Base-by-base conservation (phyloP, 192 early-diverging fungal species). In the Backusella mclennaniae region DNA sequence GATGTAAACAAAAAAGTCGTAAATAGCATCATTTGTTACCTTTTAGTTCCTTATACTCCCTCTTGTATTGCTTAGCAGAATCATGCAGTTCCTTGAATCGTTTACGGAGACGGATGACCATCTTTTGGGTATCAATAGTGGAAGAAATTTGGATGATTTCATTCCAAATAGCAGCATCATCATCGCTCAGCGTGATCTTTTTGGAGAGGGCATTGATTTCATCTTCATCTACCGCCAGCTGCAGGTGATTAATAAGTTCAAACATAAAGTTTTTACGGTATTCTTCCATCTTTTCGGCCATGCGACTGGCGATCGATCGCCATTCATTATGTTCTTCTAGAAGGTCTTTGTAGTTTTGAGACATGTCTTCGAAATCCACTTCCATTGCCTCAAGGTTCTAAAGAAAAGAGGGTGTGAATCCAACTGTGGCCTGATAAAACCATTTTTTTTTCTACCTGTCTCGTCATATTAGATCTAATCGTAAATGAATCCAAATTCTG, bases 41-140 rank as follows among this genome's bases (percentile, higher is more conserved):
- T 73, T 74, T 83, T 49, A 78, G 21, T 4, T 35, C 53, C 59
- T 78, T 85, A 35, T 73, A 83, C 35, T 80, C 79, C 41, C 78
- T 74, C 44, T 85, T 67, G 70, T 70, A 78, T 59, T 73, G 39
- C 35, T 73, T 72, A 19, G 66, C 69, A 31, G 74, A 49, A 14
- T 76, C 77, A 49, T 80, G 63, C 7, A 79, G 66, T 42, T 85
- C 79, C 42, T 72, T 75, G 8, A 80, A 72, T 42, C 73, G 77
- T 59, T 74, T 74, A 42, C 73, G 71, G 6, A 80, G 36, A 35
- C 69, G 63, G 23, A 42, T 35, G 26, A 85, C 79, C 67, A 83
- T 77, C 29, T 81, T 69, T 19, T 53, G 46, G 0, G 70, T 66
- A 35, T 83, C 75, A 29, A 81, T 74, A 11, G 36, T 38, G 46